These are phyloP conservation scores for Phytophthora lateralis DNA, from an alignment of 352 stramenopile genomes.

Conservation along the genomic window DNA sequence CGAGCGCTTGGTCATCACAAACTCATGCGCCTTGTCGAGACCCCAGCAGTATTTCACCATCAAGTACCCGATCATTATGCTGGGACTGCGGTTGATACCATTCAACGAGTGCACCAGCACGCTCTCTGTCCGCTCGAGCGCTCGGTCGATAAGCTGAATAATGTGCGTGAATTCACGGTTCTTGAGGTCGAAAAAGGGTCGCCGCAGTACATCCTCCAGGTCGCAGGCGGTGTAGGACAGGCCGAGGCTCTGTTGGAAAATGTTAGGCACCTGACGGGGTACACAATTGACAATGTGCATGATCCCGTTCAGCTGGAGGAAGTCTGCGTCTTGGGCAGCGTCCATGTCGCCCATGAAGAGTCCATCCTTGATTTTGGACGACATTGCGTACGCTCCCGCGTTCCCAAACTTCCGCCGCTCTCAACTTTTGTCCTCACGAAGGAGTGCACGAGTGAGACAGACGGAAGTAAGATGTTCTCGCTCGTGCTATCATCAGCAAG, in stretches of 20 bases:
- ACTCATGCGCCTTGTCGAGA: constrained; percentile 92
- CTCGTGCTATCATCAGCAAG: constrained; percentile 5
- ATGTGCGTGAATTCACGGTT: constrained; percentile 87
- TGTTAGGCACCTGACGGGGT: constrained; percentile 88
- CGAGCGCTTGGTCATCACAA: constrained; percentile 83
- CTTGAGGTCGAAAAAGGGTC: constrained; percentile 82
- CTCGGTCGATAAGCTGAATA: constrained; percentile 76
- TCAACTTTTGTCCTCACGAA: constrained; percentile 22
- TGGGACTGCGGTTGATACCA: constrained; percentile 79
- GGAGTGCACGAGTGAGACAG: constrained; percentile 30
- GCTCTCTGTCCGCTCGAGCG: constrained; percentile 84
- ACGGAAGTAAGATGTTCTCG: neutral
- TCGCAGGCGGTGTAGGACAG: constrained; percentile 84
- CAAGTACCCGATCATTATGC: constrained; percentile 89
- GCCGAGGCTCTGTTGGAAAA: constrained; percentile 88
- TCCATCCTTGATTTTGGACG: constrained; percentile 94
- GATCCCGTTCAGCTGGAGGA: constrained; percentile 94
- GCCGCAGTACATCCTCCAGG: constrained; percentile 65
- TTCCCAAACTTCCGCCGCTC: constrained; percentile 6
- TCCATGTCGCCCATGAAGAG: constrained; percentile 95
- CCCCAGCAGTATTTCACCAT: constrained; percentile 94
- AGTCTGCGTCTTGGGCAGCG: constrained; percentile 92
- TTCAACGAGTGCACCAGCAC: constrained; percentile 91
- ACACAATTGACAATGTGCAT: constrained; percentile 93
- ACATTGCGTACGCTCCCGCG: constrained; percentile 61